A percentile compares a stretch with the other conserved stretches of the same genome.
Conservation (phyloP, 441 rosid species). For the Adansonia madagascariensis region DNA sequence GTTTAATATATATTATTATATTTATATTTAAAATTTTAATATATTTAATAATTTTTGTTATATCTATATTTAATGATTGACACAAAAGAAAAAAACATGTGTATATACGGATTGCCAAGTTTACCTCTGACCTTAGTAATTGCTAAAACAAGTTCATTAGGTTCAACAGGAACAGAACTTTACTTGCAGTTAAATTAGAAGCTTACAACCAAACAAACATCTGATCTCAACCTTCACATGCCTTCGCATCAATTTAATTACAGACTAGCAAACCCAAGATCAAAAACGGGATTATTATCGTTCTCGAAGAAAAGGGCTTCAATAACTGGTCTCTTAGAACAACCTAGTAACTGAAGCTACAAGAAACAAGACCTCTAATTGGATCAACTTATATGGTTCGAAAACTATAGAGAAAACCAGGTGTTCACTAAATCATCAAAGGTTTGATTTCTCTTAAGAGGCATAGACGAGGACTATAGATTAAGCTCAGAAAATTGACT, state of each 20-base stretch:
- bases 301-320: too few relatives aligned
- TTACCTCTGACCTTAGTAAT: neutral
- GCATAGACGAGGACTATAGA: neutral
- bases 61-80: too few relatives aligned
- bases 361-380: neutral
- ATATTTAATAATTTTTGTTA: neutral
- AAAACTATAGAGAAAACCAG: conserved; percentile 15
- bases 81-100: too few relatives aligned
- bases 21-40: neutral
- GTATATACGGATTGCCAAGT: neutral
- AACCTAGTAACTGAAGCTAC: conserved; percentile 1
- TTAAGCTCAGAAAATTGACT: conserved; percentile 8
- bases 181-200: neutral
- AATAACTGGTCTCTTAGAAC: neutral
- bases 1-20: neutral
- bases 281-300: neutral
- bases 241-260: neutral
- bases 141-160: neutral
- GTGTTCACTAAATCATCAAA: neutral
- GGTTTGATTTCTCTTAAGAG: neutral
- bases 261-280: neutral
- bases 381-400: conserved; percentile 7
- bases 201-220: neutral
- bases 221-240: neutral
- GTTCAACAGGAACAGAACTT: neutral